Base-by-base conservation (phyloP, 2,329 filamentous ascomycete genomes). In the Elsinoe ampelina region DNA sequence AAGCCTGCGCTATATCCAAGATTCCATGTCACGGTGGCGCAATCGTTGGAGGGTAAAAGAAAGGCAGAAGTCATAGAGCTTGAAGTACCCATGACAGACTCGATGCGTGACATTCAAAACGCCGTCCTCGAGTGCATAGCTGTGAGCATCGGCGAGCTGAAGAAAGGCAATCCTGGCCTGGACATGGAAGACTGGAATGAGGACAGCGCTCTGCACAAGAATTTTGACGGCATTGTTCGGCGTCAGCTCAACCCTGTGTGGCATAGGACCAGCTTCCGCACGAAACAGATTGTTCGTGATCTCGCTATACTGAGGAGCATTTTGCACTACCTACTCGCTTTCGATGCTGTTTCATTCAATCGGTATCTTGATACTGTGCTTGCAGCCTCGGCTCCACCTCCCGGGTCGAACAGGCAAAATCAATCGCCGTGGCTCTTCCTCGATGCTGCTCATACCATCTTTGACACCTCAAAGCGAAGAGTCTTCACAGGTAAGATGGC, bases 131-230 rank as follows among this genome's bases (percentile, higher is more conserved):
- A 97, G 68, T 98, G 93, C 67, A 91, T 98, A 15, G 92, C 97
- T 71, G 85, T 89, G 63, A 95, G 90, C 67, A 93, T 98, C 62
- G 83, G 87, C 57, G 93, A 98, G 72, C 79, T 98, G 42, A 95
- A 92, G 69, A 97, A 95, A 72, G 82, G 83, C 15, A 97, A 96
- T 66, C 80, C 84, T 1, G 91, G 90, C 1, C 76, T 98, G 5
- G 92, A 97, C 63, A 91, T 97, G 83, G 91, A 95, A 59, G 91
- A 96, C 66, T 97, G 92, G 92, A 96, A 89, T 51, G 77, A 95
- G 15, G 92, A 97, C 70, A 96, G 88, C 66, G 92, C 92, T 35
- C 73, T 97, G 59, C 86, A 96, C 62, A 88, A 86, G 66, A 95
- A 90, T 65, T 98, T 98, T 69, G 93, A 97, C 68, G 77, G 87